Percentiles rank a stretch among this genome's conserved stretches.
Conservation (phyloP, 805 yeast species). For the Hanseniaspora clermontiae region DNA sequence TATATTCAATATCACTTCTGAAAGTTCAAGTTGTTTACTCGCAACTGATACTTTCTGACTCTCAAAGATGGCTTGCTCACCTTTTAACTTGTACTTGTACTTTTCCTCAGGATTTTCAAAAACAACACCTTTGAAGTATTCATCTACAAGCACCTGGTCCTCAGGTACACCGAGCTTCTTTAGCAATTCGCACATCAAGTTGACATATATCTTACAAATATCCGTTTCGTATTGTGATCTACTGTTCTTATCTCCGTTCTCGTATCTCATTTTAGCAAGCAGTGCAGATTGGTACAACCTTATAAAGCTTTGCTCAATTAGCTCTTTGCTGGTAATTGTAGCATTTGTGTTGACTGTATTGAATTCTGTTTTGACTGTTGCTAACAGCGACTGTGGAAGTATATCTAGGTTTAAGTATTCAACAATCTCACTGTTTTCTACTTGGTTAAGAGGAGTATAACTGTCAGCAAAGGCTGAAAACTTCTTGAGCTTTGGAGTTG, state of each 20-base stretch:
- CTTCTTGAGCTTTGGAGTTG: neutral
- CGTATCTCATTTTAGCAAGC: constrained; percentile 1
- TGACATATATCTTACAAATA: constrained; percentile 1
- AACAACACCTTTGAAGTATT: neutral
- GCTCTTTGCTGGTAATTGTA: neutral
- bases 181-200: neutral
- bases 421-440: neutral
- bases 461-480: constrained; percentile 12
- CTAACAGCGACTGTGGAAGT: neutral
- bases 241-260: neutral
- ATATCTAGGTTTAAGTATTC: neutral
- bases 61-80: neutral
- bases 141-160: neutral
- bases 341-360: neutral
- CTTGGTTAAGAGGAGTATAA: constrained; percentile 7
- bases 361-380: neutral
- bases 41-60: neutral
- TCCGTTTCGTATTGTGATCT: neutral
- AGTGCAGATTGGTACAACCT: neutral
- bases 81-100: neutral
- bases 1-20: neutral
- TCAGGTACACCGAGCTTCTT: neutral
- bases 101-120: neutral
- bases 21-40: neutral
- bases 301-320: neutral